These are phyloP conservation scores for Ustilaginoidea virens DNA, from an alignment of 2,329 filamentous ascomycete genomes.

Conservation along the genomic window DNA sequence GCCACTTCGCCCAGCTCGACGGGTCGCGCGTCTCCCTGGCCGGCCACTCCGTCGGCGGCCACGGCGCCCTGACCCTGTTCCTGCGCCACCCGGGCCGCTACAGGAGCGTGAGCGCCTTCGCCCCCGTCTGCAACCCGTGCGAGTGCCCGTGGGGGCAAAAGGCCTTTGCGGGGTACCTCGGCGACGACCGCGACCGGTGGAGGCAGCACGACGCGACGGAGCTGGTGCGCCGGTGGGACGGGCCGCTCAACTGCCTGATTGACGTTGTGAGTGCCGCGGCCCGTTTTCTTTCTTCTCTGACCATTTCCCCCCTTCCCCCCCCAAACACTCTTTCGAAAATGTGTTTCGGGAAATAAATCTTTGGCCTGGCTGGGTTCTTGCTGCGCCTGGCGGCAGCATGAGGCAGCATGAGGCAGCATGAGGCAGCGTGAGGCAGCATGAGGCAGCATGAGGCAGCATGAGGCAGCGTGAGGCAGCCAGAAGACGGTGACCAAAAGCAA, in stretches of 20 bases:
- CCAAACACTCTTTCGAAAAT: not conserved
- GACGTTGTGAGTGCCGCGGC: slow-evolving; percentile 52
- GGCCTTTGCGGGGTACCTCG: slow-evolving; percentile 84
- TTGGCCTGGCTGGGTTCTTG: too few relatives aligned
- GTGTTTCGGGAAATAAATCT: not conserved
- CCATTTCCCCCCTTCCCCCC: not conserved
- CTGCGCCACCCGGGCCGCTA: slow-evolving; percentile 84
- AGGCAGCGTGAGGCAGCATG: too few relatives aligned
- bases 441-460: too few relatives aligned
- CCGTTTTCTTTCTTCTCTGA: not conserved
- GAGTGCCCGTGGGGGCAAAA: slow-evolving; percentile 91
- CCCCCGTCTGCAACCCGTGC: slow-evolving; percentile 75
- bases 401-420: too few relatives aligned
- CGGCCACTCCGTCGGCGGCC: slow-evolving; percentile 94
- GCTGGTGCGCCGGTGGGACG: slow-evolving; percentile 61
- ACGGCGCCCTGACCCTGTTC: slow-evolving; percentile 85
- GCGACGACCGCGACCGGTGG: slow-evolving; percentile 62
- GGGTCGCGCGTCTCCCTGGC: slow-evolving; percentile 59
- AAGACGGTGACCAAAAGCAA: not conserved
- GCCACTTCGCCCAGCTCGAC: slow-evolving; percentile 57
- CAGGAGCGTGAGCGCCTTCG: slow-evolving; percentile 77
- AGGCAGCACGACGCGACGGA: slow-evolving; percentile 85
- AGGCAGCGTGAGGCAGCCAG: not conserved
- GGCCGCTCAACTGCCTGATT: slow-evolving; percentile 61
- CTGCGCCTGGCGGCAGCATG: too few relatives aligned